These are phyloP conservation scores for Ricinus communis DNA, from an alignment of 345 rosid genomes.

Conservation along the genomic window DNA sequence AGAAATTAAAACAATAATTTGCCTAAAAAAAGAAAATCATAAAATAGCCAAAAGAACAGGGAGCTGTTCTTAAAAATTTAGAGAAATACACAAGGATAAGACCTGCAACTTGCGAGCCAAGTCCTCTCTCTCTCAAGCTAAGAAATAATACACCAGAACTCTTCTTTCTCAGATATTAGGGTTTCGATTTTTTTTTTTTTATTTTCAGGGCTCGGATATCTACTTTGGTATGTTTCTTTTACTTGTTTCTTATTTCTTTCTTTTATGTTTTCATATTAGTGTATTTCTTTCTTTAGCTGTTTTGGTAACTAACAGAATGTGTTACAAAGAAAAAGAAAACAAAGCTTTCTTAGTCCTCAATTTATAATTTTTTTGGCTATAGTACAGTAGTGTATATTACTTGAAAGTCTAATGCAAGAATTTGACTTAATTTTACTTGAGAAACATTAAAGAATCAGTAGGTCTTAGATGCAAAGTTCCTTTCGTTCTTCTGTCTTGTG, in stretches of 20 bases:
- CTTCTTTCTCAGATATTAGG: constrained; percentile 19
- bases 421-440: constrained; percentile 18
- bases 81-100: constrained; percentile 21
- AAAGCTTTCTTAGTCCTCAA: not conserved
- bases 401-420: constrained; percentile 12
- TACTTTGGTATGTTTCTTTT: constrained; percentile 31
- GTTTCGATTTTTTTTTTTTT: not conserved
- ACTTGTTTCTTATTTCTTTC: not conserved
- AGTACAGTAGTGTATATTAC: not conserved
- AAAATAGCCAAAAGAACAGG: not conserved
- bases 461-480: not conserved
- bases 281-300: constrained; percentile 6
- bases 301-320: constrained; percentile 17
- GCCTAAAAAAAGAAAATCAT: too few relatives aligned
- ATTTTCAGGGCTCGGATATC: not conserved
- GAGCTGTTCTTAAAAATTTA: constrained; percentile 14
- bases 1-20: too few relatives aligned
- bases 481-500: not conserved
- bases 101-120: constrained; percentile 34
- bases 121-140: not conserved
- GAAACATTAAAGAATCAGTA: not conserved
- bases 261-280: constrained; percentile 13
- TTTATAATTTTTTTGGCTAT: constrained; percentile 8
- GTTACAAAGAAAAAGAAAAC: not conserved
- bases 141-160: not conserved